Conservation (phyloP, 768 basidiomycete genomes). For the Kwoniella sp. region DNA sequence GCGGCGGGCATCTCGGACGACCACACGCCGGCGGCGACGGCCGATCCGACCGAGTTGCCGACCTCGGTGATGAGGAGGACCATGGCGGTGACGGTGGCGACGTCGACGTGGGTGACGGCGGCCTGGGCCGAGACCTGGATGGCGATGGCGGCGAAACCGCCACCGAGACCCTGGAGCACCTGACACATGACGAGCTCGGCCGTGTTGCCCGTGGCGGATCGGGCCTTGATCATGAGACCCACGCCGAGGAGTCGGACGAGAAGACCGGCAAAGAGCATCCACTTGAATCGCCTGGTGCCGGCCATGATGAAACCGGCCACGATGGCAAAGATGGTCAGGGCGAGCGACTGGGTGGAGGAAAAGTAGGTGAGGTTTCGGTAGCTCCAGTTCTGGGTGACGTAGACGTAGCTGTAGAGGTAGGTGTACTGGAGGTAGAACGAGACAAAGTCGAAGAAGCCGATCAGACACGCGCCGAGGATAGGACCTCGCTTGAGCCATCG, state of each 20-base stretch:
- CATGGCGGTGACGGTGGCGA: conserved; percentile 61
- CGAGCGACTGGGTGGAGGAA: conserved; percentile 59
- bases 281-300: conserved; percentile 58
- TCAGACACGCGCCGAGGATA: conserved; percentile 59
- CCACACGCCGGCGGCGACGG: conserved; percentile 53
- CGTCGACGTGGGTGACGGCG: conserved; percentile 61
- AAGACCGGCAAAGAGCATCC: conserved; percentile 60
- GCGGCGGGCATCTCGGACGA: conserved; percentile 61
- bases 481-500: conserved; percentile 61
- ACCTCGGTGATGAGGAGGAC: conserved; percentile 67
- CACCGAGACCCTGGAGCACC: conserved; percentile 68
- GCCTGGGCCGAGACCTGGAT: conserved; percentile 64
- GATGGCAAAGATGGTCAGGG: conserved; percentile 62
- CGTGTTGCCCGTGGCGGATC: conserved; percentile 55
- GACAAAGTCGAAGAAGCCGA: conserved; percentile 57
- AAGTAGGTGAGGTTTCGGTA: conserved; percentile 63
- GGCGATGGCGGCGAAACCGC: conserved; percentile 62
- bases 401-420: conserved; percentile 59
- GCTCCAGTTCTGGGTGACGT: conserved; percentile 53
- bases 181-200: conserved; percentile 61
- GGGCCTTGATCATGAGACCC: conserved; percentile 66
- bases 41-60: conserved; percentile 64
- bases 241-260: conserved; percentile 62
- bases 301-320: conserved; percentile 60
- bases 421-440: conserved; percentile 61